Evolutionary conservation across 2,329 filamentous ascomycete species (phyloP), one percentile per base, ranked within the genome.

Genomic region (Chrysoporthe cubensis): DNA sequence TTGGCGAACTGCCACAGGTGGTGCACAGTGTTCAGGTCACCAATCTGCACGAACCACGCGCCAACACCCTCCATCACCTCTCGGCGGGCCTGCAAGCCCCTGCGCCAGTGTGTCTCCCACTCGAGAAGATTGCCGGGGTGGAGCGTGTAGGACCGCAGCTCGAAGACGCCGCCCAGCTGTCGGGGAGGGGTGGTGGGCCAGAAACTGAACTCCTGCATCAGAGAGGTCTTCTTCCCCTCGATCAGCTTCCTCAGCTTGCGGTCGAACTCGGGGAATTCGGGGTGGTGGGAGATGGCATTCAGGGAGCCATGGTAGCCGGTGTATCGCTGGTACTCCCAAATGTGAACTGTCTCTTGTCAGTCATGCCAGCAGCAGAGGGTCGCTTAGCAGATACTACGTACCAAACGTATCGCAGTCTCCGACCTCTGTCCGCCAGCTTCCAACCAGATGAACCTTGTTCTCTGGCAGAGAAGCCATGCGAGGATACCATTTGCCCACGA

Each of bases 131-230:
- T 97, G 54, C 96, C 96, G 0, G 96, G 96, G 77, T 97, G 93
- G 32, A 99, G 87, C 5, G 94, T 97, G 83, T 99, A 99, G 1
- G 96, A 97, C 64, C 96, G 92, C 44, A 99, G 86, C 83, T 99
- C 96, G 77, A 99, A 99, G 54, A 99, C 81, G 58, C 96, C 96
- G 66, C 96, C 96, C 0, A 99, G 88, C 75, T 93, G 85, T 69
- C 96, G 93, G 0, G 96, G 96, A 5, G 94, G 87, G 0, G 93
- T 95, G 3, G 96, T 99, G 1, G 96, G 96, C 96, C 96, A 99
- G 86, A 99, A 99, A 46, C 94, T 97, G 81, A 99, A 99, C 80
- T 99, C 96, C 79, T 99, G 96, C 96, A 99, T 99, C 63, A 99
- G 86, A 0, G 94, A 97, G 4, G 91, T 91, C 73, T 90, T 89